Evolutionary conservation across 495 filamentous ascomycete genomes (phyloP), one percentile per base, ranked within the genome.

Genomic region (Hypoxylon rickii): DNA sequence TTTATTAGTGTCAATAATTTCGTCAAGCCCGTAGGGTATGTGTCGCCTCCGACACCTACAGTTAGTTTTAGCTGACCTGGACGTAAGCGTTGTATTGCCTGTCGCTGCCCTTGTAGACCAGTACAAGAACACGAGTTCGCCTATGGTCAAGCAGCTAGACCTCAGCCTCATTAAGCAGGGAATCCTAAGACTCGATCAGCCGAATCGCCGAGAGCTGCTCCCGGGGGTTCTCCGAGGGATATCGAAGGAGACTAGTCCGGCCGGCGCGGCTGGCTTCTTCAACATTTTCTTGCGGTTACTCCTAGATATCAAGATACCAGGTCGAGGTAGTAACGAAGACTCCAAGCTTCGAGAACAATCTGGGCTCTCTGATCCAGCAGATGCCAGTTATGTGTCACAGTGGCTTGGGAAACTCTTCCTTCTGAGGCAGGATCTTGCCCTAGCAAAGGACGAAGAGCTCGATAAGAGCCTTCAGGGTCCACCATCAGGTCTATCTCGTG

Each of bases 91-190:
- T 51, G 80, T 89, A 53, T 79, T 98, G 7, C 94, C 94, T 8
- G 92, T 98, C 19, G 79, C 83, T 7, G 83, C 85, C 13, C 79
- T 98, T 18, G 70, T 97, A 51, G 88, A 88, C 58, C 94, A 97
- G 66, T 97, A 93, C 79, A 97, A 96, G 65, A 86, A 87, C 17
- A 83, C 75, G 8, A 67, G 76, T 5, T 77, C 77, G n/a, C 77
- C 87, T 1, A 79, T 96, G 5, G 81, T 98, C 43, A 83, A 88
- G 51, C 89, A 96, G 65, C 90, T 96, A 69, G 94, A 97, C 75
- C 69, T 97, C 44, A 75, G 87, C 22, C 96, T 95, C 70, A 85
- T 96, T 22, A 90, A 95, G 63, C 89, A 94, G 68, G 92, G 93
- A 26, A 76, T 97, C 36, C 79, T 83, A 34, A 83, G 92, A 19